Evolutionary conservation across 208 protist species (phyloP).

Genomic region (Acanthamoeba castellanii): DNA sequence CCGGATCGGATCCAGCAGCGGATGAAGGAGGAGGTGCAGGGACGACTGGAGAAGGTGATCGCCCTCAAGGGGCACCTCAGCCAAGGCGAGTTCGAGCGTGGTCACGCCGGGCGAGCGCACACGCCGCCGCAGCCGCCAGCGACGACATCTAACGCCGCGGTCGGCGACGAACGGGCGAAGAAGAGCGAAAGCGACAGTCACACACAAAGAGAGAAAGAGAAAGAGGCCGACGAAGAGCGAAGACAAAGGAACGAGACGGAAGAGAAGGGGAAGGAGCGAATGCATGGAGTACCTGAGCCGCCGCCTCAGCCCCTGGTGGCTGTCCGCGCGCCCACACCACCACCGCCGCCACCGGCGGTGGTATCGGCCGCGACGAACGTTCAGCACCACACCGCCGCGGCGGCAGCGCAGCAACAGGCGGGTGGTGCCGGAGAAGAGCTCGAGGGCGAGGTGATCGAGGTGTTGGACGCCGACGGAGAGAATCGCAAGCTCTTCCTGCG

Average conservation of each 20-base stretch:
- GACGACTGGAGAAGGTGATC: background rate
- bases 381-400: background rate
- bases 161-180: background rate
- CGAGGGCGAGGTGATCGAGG: conserved; percentile 20
- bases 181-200: background rate
- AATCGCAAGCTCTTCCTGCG: background rate
- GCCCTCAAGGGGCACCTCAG: background rate
- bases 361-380: too few species aligned
- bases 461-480: background rate
- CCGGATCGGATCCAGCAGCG: background rate
- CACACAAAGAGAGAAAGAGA: background rate
- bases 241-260: background rate
- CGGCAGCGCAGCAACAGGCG: background rate
- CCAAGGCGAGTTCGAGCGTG: background rate
- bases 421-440: background rate
- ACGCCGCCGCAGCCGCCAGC: background rate
- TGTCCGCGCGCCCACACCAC: background rate
- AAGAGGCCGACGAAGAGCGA: background rate
- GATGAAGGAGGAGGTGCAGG: background rate
- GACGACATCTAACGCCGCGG: background rate
- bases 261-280: background rate
- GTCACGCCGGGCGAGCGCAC: background rate
- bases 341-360: background rate
- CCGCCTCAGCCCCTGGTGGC: too few species aligned
- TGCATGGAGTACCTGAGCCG: too few species aligned